phyloP scores from a whole-genome alignment of 2,329 filamentous ascomycete genomes.

The Colletotrichum sp. region DNA sequence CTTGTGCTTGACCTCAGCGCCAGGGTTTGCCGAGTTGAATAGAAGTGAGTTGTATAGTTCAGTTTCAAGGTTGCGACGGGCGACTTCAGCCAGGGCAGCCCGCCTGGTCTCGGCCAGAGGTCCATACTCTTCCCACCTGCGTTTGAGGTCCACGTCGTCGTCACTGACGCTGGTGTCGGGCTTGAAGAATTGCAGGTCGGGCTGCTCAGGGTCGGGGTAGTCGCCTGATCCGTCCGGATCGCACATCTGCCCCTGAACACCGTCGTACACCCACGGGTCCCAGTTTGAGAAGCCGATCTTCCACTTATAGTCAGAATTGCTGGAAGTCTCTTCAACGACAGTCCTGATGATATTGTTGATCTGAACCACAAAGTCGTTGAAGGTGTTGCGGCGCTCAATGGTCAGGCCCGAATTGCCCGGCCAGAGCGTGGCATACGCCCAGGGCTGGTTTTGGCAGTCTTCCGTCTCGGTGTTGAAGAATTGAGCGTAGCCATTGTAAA shows the following conservation, averaged over 20 bases:
- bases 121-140: neutral
- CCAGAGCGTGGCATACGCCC: conserved; percentile 1
- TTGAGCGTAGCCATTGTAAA: conserved; percentile 32
- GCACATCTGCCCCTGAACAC: conserved; percentile 36
- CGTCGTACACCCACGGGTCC: conserved; percentile 23
- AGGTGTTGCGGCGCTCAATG: conserved; percentile 29
- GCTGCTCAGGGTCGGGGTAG: conserved; percentile 33
- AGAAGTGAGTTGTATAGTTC: conserved; percentile 26
- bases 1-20: conserved; percentile 25
- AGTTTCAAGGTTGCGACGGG: neutral
- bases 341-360: conserved; percentile 29
- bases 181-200: conserved; percentile 38
- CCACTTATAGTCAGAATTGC: neutral
- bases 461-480: conserved; percentile 33
- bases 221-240: conserved; percentile 21
- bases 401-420: conserved; percentile 17
- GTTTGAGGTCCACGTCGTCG: neutral
- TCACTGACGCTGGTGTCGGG: conserved; percentile 19
- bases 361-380: conserved; percentile 32
- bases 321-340: conserved; percentile 27
- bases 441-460: conserved; percentile 22
- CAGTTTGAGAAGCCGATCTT: neutral
- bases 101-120: neutral
- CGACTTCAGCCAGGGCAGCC: neutral
- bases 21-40: conserved; percentile 24